Percentiles rank a stretch among this genome's conserved stretches.
Evolutionary conservation across 192 early-diverging fungal species (phyloP).

Genomic region (Backusella tarrabulga): DNA sequence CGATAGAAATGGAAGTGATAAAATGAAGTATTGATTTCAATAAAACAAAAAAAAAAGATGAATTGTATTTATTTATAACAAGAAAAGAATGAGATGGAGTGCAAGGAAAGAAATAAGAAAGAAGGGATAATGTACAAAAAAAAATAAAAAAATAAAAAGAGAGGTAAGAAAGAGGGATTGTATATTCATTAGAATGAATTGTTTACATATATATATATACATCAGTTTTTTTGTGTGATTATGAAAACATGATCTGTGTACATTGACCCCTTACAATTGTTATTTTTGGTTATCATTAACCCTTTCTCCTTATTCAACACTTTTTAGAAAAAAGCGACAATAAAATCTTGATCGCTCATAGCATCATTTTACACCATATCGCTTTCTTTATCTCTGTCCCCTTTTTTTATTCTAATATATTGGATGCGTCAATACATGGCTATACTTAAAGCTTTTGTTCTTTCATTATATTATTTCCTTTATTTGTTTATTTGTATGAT

Average conservation of each 20-base stretch:
- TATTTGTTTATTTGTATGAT: not conserved
- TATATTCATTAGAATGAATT: constrained; percentile 39
- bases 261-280: not conserved
- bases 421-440: not conserved
- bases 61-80: not conserved
- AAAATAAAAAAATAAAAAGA: not conserved
- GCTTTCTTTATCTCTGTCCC: not conserved
- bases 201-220: not conserved
- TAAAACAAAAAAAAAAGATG: not conserved
- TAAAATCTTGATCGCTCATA: not conserved
- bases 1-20: too few relatives aligned
- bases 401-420: not conserved
- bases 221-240: not conserved
- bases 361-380: not conserved
- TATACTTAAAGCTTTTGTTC: too few relatives aligned
- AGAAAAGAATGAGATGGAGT: not conserved
- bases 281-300: not conserved
- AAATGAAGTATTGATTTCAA: not conserved
- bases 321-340: not conserved
- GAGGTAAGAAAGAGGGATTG: not conserved
- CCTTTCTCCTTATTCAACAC: not conserved
- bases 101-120: not conserved
- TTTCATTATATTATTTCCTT: not conserved
- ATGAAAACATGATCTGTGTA: not conserved
- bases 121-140: not conserved